A percentile compares a stretch with the other conserved stretches of the same genome.
These are phyloP conservation scores for Cryptococcus sp. DNA, from an alignment of 1,284 basidiomycete genomes.

Conservation along the genomic window DNA sequence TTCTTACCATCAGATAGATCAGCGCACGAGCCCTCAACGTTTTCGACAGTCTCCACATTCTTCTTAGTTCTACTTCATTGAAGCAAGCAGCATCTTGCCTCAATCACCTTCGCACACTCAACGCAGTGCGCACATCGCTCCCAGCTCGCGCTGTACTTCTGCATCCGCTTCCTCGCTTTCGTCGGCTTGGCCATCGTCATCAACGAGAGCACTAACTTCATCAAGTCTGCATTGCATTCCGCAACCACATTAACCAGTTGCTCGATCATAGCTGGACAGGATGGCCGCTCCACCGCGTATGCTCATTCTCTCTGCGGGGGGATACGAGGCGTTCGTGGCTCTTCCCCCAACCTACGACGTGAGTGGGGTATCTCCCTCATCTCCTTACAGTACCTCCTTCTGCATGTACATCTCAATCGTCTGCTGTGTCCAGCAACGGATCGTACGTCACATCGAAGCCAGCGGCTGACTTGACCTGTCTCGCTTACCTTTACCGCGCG, in stretches of 20 bases:
- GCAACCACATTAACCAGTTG: neutral
- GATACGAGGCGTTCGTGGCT: slow-evolving; percentile 37
- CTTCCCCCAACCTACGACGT: slow-evolving; percentile 45
- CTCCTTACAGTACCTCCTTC: neutral
- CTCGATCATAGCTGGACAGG: slow-evolving; percentile 3
- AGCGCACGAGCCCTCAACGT: too few relatives aligned
- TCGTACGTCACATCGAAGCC: neutral
- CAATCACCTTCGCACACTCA: too few relatives aligned
- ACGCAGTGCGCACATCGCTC: too few relatives aligned
- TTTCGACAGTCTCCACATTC: too few relatives aligned
- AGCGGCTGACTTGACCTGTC: neutral
- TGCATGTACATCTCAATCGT: neutral
- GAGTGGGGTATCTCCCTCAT: slow-evolving; percentile 11
- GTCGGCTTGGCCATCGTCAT: neutral
- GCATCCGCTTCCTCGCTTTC: neutral
- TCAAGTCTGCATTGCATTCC: neutral
- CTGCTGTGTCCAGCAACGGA: neutral
- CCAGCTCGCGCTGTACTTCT: too few relatives aligned
- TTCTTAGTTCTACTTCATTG: too few relatives aligned
- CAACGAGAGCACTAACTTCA: neutral
- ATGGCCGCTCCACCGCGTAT: slow-evolving; percentile 40
- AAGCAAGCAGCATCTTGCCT: too few relatives aligned
- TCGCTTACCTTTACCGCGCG: too few relatives aligned
- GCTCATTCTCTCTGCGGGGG: slow-evolving; percentile 36
- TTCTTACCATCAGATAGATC: too few relatives aligned